These are phyloP conservation scores for Russula olivacea DNA, from an alignment of 768 basidiomycete species.

Conservation along the genomic window DNA sequence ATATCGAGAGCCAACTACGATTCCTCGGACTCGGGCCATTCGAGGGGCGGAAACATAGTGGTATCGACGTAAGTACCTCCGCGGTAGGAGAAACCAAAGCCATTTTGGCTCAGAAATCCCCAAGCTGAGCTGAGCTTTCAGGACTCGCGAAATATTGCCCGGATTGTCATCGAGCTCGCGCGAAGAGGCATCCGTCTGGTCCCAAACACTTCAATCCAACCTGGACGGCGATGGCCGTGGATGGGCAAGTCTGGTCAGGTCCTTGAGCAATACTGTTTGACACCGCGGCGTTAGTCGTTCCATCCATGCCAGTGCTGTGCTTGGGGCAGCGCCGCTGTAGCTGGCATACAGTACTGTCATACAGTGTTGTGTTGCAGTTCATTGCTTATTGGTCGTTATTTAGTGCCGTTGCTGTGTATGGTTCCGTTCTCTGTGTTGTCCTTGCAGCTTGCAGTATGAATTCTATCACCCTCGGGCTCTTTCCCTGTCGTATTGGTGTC, in stretches of 20 bases:
- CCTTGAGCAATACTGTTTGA: constrained; percentile 40
- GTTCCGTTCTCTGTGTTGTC: neutral
- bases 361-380: too few relatives aligned
- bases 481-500: neutral
- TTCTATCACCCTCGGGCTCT: neutral
- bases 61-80: constrained; percentile 71
- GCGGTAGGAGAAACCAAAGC: too few relatives aligned
- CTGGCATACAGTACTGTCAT: neutral
- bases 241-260: constrained; percentile 75
- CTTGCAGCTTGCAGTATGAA: neutral
- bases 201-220: constrained; percentile 67
- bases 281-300: neutral
- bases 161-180: constrained; percentile 76
- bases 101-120: neutral
- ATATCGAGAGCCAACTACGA: constrained; percentile 69
- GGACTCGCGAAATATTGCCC: constrained; percentile 88
- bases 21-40: constrained; percentile 70
- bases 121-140: constrained; percentile 29
- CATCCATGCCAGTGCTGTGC: neutral
- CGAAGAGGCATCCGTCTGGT: constrained; percentile 58
- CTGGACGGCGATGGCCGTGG: constrained; percentile 71
- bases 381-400: neutral
- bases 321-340: too few relatives aligned
- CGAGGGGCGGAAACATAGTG: constrained; percentile 79
- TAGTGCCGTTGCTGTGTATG: neutral